A percentile compares a stretch with the other conserved stretches of the same genome.
Evolutionary conservation across 2,329 filamentous ascomycete species (phyloP).

Genomic region (Dendrostoma leiphaemia): DNA sequence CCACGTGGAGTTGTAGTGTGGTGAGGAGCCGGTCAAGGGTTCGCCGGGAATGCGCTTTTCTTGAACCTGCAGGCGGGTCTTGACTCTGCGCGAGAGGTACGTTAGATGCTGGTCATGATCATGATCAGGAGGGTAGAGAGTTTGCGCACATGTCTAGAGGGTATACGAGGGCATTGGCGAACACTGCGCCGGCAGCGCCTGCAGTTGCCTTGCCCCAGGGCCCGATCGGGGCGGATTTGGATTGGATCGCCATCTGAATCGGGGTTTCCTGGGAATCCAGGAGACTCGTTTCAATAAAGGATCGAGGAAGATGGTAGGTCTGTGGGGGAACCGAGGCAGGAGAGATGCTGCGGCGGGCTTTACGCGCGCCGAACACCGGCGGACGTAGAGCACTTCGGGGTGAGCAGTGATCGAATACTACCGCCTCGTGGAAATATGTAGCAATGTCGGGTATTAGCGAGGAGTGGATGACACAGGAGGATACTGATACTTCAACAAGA

Average conservation of each 20-base stretch:
- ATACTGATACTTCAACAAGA: not conserved
- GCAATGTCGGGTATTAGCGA: not conserved
- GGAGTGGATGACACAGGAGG: not conserved
- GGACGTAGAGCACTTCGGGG: slow-evolving; percentile 8
- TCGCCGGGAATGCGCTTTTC: slow-evolving; percentile 62
- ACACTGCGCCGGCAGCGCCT: slow-evolving; percentile 86
- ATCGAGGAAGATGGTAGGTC: not conserved
- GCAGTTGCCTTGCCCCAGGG: slow-evolving; percentile 93
- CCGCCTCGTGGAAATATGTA: not conserved
- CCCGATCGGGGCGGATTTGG: slow-evolving; percentile 70
- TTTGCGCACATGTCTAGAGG: slow-evolving; percentile 81
- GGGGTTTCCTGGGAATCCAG: slow-evolving; percentile 52
- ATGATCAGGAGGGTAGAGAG: not conserved
- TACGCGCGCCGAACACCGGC: slow-evolving; percentile 15
- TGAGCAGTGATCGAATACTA: not conserved
- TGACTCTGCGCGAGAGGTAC: slow-evolving; percentile 61
- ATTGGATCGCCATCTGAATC: slow-evolving; percentile 52
- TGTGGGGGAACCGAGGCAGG: slow-evolving; percentile 53
- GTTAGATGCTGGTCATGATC: slow-evolving; percentile 30
- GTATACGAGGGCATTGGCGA: slow-evolving; percentile 94
- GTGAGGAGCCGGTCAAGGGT: slow-evolving; percentile 46
- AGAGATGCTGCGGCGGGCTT: slow-evolving; percentile 9
- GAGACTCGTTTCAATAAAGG: no score
- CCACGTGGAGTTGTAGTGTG: slow-evolving; percentile 82
- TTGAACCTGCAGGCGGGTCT: slow-evolving; percentile 94